A percentile compares a stretch with the other conserved stretches of the same genome.
These are phyloP conservation scores for Solanum virginianum DNA, from an alignment of 257 asterid genomes.

Conservation along the genomic window DNA sequence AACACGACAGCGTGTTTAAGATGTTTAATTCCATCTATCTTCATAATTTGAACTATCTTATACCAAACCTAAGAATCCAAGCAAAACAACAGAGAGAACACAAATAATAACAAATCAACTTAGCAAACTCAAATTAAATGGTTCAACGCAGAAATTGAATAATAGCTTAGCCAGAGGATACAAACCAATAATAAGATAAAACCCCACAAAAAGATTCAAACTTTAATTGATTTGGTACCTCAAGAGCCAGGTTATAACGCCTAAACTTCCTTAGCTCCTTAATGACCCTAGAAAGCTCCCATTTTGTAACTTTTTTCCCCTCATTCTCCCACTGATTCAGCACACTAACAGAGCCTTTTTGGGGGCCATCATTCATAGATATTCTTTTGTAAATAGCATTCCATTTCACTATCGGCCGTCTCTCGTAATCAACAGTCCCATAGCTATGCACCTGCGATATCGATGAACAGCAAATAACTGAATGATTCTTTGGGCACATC, in stretches of 20 bases:
- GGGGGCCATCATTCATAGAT: slow-evolving; percentile 32
- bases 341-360: slow-evolving; percentile 46
- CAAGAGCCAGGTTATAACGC: slow-evolving; percentile 65
- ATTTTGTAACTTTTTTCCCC: slow-evolving; percentile 46
- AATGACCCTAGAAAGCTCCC: slow-evolving; percentile 66
- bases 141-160: neutral
- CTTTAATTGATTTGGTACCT: slow-evolving; percentile 27
- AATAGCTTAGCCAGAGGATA: neutral
- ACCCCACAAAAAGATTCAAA: neutral
- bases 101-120: neutral
- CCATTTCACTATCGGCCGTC: slow-evolving; percentile 51
- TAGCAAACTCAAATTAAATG: neutral
- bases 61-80: neutral
- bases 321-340: slow-evolving; percentile 61
- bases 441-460: slow-evolving; percentile 38
- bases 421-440: slow-evolving; percentile 59
- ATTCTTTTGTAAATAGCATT: slow-evolving; percentile 46
- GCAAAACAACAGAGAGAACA: neutral
- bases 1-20: neutral
- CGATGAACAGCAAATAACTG: slow-evolving; percentile 33
- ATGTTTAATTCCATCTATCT: neutral
- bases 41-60: neutral
- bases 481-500: slow-evolving; percentile 16
- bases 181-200: neutral
- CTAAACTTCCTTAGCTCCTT: slow-evolving; percentile 81